These are phyloP conservation scores for Phytopythium aichiense DNA, from an alignment of 352 stramenopile species.

Conservation along the genomic window DNA sequence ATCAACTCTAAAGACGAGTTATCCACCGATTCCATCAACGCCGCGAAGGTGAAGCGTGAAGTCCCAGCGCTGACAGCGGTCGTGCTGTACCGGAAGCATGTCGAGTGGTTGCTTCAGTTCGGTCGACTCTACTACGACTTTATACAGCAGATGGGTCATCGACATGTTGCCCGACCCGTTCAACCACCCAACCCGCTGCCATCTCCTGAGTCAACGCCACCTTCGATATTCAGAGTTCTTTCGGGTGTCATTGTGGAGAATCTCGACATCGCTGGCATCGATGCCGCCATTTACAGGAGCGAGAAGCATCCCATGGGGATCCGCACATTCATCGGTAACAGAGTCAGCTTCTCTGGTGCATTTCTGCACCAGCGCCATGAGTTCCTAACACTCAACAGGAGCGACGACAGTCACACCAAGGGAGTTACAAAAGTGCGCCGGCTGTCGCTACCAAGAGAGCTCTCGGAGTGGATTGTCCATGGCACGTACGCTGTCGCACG, in stretches of 20 bases:
- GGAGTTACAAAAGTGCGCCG: conserved; percentile 14
- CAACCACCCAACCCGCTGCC: not conserved
- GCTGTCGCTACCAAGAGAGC: conserved; percentile 17
- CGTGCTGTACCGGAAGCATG: conserved; percentile 68
- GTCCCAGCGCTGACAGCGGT: conserved; percentile 53
- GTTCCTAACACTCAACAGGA: conserved; percentile 14
- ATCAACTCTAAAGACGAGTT: not conserved
- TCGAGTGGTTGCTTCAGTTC: conserved; percentile 74
- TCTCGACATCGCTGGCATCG: conserved; percentile 57
- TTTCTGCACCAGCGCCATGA: conserved; percentile 27
- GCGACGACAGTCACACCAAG: not conserved
- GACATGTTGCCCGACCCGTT: not conserved
- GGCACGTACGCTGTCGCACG: conserved; percentile 40
- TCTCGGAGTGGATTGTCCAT: conserved; percentile 35
- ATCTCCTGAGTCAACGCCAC: not conserved
- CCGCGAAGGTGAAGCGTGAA: conserved; percentile 31
- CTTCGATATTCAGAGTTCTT: conserved; percentile 22
- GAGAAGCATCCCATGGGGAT: conserved; percentile 61
- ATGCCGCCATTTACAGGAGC: conserved; percentile 67
- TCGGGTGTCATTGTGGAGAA: conserved; percentile 44
- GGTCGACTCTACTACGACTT: conserved; percentile 36
- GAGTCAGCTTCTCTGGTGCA: conserved; percentile 39
- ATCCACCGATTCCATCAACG: not conserved
- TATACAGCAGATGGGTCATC: not conserved
- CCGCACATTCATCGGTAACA: conserved; percentile 66